Conservation (phyloP, 2,329 filamentous ascomycete genomes). For the Torrubiellomyces zombiae region DNA sequence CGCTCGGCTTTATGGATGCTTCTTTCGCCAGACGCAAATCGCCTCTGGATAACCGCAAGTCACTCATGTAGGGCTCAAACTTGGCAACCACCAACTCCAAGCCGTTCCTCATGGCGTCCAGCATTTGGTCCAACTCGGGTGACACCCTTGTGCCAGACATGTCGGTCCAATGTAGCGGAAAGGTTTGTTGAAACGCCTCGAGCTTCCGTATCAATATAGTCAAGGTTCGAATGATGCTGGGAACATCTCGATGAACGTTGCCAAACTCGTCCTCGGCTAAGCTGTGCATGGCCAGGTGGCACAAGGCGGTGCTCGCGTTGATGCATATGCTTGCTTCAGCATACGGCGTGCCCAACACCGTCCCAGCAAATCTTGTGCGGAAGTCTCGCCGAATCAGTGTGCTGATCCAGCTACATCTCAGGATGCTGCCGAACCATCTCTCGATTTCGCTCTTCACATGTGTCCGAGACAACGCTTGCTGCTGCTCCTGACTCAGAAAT, state of each 20-base stretch:
- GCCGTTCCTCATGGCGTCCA: slow-evolving; percentile 46
- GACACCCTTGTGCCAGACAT: slow-evolving; percentile 36
- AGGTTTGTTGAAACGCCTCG: slow-evolving; percentile 43
- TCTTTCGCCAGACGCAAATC: slow-evolving; percentile 64
- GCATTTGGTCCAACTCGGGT: slow-evolving; percentile 54
- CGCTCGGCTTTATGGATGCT: slow-evolving; percentile 26
- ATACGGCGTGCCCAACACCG: slow-evolving; percentile 59
- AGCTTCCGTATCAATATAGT: slow-evolving; percentile 52
- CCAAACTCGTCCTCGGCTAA: slow-evolving; percentile 70
- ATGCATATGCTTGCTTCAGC: slow-evolving; percentile 52
- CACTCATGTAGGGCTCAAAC: slow-evolving; percentile 59
- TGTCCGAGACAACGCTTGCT: slow-evolving; percentile 32
- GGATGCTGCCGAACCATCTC: slow-evolving; percentile 25
- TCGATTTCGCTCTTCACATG: slow-evolving; percentile 31
- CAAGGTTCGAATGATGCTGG: slow-evolving; percentile 55
- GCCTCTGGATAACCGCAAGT: slow-evolving; percentile 50
- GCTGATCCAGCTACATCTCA: slow-evolving; percentile 39
- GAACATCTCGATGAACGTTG: slow-evolving; percentile 70
- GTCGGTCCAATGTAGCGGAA: slow-evolving; percentile 67
- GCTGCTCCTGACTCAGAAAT: slow-evolving; percentile 35
- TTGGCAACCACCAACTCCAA: slow-evolving; percentile 48
- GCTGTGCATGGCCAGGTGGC: slow-evolving; percentile 53
- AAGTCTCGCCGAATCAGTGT: slow-evolving; percentile 56
- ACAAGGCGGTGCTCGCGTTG: slow-evolving; percentile 55
- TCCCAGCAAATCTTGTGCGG: slow-evolving; percentile 42